These are phyloP conservation scores for Cucumis sativus DNA, from an alignment of 306 rosid species.

Conservation along the genomic window Cucumber_9930_V3 NC_026657.2:2099001-2099500, in stretches of 20 bases:
- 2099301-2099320: background rate
- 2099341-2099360: background rate
- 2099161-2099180: background rate
- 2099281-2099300: background rate
- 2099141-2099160: background rate
- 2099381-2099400: background rate
- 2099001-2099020: background rate
- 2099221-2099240: background rate
- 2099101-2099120: background rate
- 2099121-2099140: background rate
- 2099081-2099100: background rate
- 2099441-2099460: background rate
- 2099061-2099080: background rate
- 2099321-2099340: background rate
- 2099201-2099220: background rate
- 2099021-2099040: conserved; percentile 1
- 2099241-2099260: conserved; percentile 9
- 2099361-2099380: background rate
- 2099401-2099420: background rate
- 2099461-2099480: background rate
- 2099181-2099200: background rate
- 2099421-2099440: background rate
- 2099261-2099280: background rate
- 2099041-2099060: conserved; percentile 3
- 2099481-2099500: no score